These are phyloP conservation scores for Neoascochyta sp. DNA, from an alignment of 2,329 filamentous ascomycete genomes.

Conservation along the genomic window DNA sequence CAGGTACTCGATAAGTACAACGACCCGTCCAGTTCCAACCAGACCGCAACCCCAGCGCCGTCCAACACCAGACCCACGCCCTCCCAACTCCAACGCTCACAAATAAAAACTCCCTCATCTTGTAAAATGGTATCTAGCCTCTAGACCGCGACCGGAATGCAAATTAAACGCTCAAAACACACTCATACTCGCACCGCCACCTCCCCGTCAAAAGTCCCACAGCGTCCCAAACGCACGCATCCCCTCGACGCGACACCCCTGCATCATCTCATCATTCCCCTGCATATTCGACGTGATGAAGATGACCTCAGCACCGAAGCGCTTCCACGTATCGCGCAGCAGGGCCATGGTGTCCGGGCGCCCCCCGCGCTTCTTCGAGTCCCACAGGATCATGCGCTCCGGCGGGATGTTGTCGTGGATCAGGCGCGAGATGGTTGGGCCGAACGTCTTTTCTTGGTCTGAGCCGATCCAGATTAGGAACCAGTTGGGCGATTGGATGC, in stretches of 20 bases:
- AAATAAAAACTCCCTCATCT: too few relatives aligned
- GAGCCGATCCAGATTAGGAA: slow-evolving; percentile 39
- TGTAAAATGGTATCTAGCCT: too few relatives aligned
- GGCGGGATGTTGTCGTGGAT: slow-evolving; percentile 34
- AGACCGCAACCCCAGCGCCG: too few relatives aligned
- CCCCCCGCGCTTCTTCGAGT: slow-evolving; percentile 35
- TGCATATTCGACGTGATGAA: slow-evolving; percentile 37
- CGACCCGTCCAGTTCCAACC: too few relatives aligned
- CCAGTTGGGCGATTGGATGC: slow-evolving; percentile 36
- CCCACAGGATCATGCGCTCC: slow-evolving; percentile 38
- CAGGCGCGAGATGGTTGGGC: slow-evolving; percentile 31
- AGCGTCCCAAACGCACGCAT: slow-evolving; percentile 36
- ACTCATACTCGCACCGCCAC: too few relatives aligned
- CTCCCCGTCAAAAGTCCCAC: slow-evolving; percentile 30
- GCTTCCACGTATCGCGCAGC: slow-evolving; percentile 32
- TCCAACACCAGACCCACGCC: too few relatives aligned
- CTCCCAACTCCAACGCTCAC: too few relatives aligned
- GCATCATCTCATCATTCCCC: slow-evolving; percentile 40
- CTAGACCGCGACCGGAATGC: too few relatives aligned
- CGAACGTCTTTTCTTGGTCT: slow-evolving; percentile 35
- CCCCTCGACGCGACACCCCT: slow-evolving; percentile 28
- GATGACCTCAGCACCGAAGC: slow-evolving; percentile 34
- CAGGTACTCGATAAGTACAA: too few relatives aligned
- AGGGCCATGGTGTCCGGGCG: slow-evolving; percentile 33
- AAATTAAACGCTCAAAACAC: too few relatives aligned